Conservation (phyloP, 768 basidiomycete genomes). For the Auriscalpium vulgare region DNA sequence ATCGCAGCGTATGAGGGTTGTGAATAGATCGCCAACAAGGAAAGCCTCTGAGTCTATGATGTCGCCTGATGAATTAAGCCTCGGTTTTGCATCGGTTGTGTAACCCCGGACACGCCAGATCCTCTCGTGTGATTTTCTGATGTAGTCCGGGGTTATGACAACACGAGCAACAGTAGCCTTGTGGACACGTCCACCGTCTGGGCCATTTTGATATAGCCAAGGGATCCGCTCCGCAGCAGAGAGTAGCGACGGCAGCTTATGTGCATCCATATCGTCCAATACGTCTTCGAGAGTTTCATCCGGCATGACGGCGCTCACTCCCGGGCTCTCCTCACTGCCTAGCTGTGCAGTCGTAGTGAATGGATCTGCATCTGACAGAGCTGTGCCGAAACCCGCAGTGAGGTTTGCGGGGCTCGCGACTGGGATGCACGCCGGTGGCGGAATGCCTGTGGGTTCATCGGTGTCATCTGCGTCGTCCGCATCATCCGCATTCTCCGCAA, state of each 20-base stretch:
- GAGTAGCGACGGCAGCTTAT: neutral
- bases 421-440: neutral
- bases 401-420: neutral
- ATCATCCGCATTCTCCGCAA: neutral
- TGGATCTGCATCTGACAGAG: neutral
- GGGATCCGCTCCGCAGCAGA: neutral
- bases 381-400: neutral
- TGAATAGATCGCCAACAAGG: neutral
- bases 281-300: neutral
- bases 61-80: neutral
- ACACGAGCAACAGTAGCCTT: no score
- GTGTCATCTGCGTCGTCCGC: no score
- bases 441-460: neutral
- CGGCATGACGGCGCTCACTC: no score
- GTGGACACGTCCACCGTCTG: no score
- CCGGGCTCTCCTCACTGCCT: neutral
- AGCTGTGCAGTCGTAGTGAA: neutral
- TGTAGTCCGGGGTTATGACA: no score
- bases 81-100: no score
- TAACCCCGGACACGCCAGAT: no score
- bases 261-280: neutral
- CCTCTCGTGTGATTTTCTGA: no score
- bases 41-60: neutral
- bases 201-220: no score
- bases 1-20: neutral